Evolutionary conservation across 1,139 yeast species (phyloP).

Genomic region (Citeromyces hawaiiensis): DNA sequence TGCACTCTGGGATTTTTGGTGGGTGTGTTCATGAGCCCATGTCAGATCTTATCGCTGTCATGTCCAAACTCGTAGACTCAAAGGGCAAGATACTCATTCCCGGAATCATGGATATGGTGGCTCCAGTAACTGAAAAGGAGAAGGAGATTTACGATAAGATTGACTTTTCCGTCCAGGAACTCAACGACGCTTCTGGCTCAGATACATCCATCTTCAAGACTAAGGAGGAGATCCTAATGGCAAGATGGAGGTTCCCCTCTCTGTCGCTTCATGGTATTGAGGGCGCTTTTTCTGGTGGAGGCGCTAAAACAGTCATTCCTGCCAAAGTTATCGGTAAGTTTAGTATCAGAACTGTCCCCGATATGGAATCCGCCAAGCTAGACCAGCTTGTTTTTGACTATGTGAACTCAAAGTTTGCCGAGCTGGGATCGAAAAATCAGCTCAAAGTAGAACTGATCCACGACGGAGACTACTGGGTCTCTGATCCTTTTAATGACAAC

Average conservation of each 20-base stretch:
- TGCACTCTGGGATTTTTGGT: slow-evolving; percentile 96
- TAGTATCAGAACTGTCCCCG: slow-evolving; percentile 93
- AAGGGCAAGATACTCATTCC: slow-evolving; percentile 77
- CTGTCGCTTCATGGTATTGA: slow-evolving; percentile 93
- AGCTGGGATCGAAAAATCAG: slow-evolving; percentile 65
- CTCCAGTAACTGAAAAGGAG: slow-evolving; percentile 78
- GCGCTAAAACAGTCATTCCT: slow-evolving; percentile 98
- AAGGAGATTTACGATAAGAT: slow-evolving; percentile 68
- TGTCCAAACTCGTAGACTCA: slow-evolving; percentile 65
- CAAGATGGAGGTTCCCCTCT: slow-evolving; percentile 98
- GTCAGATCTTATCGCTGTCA: slow-evolving; percentile 75
- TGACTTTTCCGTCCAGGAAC: slow-evolving; percentile 74
- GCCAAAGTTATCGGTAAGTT: slow-evolving; percentile 90
- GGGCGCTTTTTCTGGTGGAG: slow-evolving; percentile 91
- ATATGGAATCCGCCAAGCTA: slow-evolving; percentile 71
- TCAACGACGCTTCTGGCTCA: slow-evolving; percentile 83
- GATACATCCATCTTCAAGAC: slow-evolving; percentile 64
- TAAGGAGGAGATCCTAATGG: slow-evolving; percentile 82
- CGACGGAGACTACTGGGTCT: slow-evolving; percentile 93
- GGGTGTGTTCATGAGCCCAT: slow-evolving; percentile 97
- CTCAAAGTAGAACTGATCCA: slow-evolving; percentile 68
- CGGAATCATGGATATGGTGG: slow-evolving; percentile 88
- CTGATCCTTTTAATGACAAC: slow-evolving; percentile 85
- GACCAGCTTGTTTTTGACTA: slow-evolving; percentile 66
- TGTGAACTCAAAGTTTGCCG: slow-evolving; percentile 49